phyloP scores from a whole-genome alignment of 1,284 basidiomycete genomes.

The Phylloporus gajari region DNA sequence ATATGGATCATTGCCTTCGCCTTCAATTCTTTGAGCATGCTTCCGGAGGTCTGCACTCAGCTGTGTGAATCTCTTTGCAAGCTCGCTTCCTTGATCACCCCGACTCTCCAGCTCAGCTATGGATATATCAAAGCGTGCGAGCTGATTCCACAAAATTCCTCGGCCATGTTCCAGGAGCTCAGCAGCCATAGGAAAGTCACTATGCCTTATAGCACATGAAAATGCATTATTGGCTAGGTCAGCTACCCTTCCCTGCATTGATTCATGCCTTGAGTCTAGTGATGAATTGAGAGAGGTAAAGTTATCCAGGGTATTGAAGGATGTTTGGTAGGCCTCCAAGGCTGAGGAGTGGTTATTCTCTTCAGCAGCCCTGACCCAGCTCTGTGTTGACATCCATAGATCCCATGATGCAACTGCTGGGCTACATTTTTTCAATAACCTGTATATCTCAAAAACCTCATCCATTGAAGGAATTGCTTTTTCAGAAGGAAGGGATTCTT shows the following conservation, averaged over 20 bases:
- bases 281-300: slow-evolving; percentile 2
- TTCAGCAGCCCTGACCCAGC: not conserved
- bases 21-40: not conserved
- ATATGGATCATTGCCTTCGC: not conserved
- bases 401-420: not conserved
- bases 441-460: not conserved
- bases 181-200: not conserved
- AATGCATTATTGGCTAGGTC: not conserved
- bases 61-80: not conserved
- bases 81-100: not conserved
- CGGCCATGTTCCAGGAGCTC: not conserved
- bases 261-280: slow-evolving; percentile 2
- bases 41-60: not conserved
- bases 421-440: not conserved
- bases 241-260: slow-evolving; percentile 4
- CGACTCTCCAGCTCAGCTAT: not conserved
- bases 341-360: not conserved
- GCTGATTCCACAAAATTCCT: not conserved
- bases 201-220: not conserved
- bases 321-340: slow-evolving; percentile 10
- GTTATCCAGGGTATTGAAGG: slow-evolving; percentile 3
- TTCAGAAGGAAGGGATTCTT: not conserved
- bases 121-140: slow-evolving; percentile 4
- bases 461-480: not conserved
- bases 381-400: not conserved